Evolutionary conservation across 2,329 filamentous ascomycete genomes (phyloP).

Genomic region (Penicillium carneum): DNA sequence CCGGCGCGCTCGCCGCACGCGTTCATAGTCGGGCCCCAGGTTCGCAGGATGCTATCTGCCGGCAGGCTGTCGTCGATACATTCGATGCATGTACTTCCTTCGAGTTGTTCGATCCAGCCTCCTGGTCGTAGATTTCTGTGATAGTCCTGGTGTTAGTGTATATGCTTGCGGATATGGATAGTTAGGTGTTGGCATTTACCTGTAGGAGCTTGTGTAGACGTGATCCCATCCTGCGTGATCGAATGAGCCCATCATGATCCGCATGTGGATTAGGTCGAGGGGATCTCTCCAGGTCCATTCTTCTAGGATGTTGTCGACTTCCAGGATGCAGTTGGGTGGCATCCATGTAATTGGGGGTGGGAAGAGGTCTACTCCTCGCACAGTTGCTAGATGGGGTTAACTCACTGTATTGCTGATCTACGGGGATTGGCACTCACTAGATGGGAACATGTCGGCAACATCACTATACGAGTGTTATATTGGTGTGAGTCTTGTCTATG

Average conservation of each 20-base stretch:
- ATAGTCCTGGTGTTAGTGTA: background rate
- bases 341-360: slow-evolving; percentile 13
- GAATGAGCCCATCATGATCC: slow-evolving; percentile 1
- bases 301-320: slow-evolving; percentile 13
- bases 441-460: slow-evolving; percentile 15
- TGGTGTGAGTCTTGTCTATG: background rate
- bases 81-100: background rate
- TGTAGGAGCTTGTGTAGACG: background rate
- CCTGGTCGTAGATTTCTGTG: slow-evolving; percentile 7
- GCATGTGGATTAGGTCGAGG: slow-evolving; percentile 14
- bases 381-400: background rate
- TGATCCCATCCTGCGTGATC: background rate
- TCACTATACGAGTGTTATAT: background rate
- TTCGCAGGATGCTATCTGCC: background rate
- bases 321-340: slow-evolving; percentile 12
- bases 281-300: slow-evolving; percentile 11
- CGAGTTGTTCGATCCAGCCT: slow-evolving; percentile 18
- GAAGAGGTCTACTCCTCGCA: slow-evolving; percentile 17
- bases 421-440: background rate
- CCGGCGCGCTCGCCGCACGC: background rate
- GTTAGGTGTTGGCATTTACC: background rate
- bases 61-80: slow-evolving; percentile 6
- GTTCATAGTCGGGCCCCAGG: background rate
- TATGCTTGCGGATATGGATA: background rate
- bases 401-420: background rate